Percentiles rank a stretch among this genome's conserved stretches.
phyloP scores from a whole-genome alignment of 2,329 filamentous ascomycete species.

The Ceratocystiopsis minuta region DNA sequence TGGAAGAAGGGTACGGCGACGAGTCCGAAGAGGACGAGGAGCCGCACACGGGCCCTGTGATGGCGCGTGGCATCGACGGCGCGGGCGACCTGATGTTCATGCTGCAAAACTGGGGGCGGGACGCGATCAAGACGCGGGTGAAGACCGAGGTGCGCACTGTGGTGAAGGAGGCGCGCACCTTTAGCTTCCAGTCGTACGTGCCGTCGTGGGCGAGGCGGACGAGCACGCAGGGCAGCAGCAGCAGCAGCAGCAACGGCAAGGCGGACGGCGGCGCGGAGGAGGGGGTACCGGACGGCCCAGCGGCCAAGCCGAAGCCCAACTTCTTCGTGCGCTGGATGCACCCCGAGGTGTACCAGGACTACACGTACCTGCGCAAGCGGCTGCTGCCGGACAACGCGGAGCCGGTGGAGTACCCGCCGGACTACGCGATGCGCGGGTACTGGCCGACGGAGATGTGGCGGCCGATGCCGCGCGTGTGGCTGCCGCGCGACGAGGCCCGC shows the following conservation, averaged over 20 bases:
- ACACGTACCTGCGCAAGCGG: constrained; percentile 32
- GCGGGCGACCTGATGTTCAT: constrained; percentile 11
- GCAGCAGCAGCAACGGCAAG: neutral
- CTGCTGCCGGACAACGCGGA: constrained; percentile 7
- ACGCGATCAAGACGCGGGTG: constrained; percentile 8
- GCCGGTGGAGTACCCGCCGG: constrained; percentile 8
- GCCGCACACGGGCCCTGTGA: constrained; percentile 7
- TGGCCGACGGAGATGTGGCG: constrained; percentile 50
- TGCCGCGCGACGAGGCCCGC: constrained; percentile 52
- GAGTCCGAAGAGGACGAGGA: constrained; percentile 22
- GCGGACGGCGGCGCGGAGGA: neutral
- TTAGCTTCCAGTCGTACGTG: constrained; percentile 6
- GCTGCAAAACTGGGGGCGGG: constrained; percentile 11
- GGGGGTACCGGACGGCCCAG: neutral
- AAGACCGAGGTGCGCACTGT: constrained; percentile 7
- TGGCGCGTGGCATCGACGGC: constrained; percentile 13
- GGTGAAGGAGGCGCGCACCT: constrained; percentile 14
- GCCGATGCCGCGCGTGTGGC: constrained; percentile 50
- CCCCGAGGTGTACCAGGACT: constrained; percentile 38
- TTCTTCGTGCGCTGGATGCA: constrained; percentile 39
- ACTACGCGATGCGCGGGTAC: constrained; percentile 45
- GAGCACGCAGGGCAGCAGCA: neutral
- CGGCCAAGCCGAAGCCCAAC: constrained; percentile 20
- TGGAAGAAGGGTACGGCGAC: constrained; percentile 15
- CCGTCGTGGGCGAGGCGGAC: constrained; percentile 1